Percentiles rank a stretch among this genome's conserved stretches.
These are phyloP conservation scores for Hypoxylon cercidicola DNA, from an alignment of 495 filamentous ascomycete genomes.

Conservation along the genomic window DNA sequence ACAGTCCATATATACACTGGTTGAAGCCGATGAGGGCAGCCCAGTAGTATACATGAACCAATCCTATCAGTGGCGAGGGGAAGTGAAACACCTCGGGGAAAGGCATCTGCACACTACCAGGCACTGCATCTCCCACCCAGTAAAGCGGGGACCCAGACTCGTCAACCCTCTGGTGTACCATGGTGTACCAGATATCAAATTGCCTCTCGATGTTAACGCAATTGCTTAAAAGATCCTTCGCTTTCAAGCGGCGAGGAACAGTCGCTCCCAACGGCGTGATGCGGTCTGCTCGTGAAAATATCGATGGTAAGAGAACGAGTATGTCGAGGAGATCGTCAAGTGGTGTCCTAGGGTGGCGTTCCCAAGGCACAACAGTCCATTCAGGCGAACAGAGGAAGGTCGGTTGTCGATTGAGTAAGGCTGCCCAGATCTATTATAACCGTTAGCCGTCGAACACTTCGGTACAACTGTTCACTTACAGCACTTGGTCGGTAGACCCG, in stretches of 20 bases:
- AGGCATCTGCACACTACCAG: constrained; percentile 39
- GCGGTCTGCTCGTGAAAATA: constrained; percentile 50
- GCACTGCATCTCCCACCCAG: constrained; percentile 31
- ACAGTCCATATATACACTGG: constrained; percentile 50
- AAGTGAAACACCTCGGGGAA: constrained; percentile 52
- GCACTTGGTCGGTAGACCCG: constrained; percentile 57
- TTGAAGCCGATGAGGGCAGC: constrained; percentile 52
- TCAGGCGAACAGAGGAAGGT: constrained; percentile 54
- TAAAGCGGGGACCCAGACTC: constrained; percentile 38
- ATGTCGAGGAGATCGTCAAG: constrained; percentile 58
- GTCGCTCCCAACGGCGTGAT: constrained; percentile 45
- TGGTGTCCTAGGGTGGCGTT: constrained; percentile 53
- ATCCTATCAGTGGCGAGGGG: constrained; percentile 43
- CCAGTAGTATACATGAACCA: constrained; percentile 56
- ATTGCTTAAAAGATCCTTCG: constrained; percentile 54
- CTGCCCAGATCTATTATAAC: constrained; percentile 50
- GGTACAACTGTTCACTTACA: constrained; percentile 37
- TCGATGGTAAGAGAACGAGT: constrained; percentile 50
- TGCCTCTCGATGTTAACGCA: constrained; percentile 53
- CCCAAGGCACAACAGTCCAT: constrained; percentile 58
- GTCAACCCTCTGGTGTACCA: constrained; percentile 37
- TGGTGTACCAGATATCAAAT: constrained; percentile 52
- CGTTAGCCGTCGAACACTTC: constrained; percentile 23
- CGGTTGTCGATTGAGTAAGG: constrained; percentile 56
- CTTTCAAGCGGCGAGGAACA: constrained; percentile 47